These are phyloP conservation scores for Eucalyptus fibrosa DNA, from an alignment of 345 rosid species.

Conservation along the genomic window DNA sequence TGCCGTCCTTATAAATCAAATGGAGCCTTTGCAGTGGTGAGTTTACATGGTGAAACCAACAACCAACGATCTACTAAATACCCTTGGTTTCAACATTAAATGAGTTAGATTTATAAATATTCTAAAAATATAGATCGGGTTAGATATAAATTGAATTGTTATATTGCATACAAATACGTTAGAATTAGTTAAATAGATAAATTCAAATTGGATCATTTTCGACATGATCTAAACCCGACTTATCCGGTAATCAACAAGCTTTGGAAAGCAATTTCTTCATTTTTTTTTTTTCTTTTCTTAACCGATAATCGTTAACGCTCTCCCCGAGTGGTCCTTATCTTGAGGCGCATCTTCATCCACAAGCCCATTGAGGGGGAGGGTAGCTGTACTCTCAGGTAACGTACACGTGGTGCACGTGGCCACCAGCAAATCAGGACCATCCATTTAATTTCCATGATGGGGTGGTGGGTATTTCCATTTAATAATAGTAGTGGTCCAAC, in stretches of 20 bases:
- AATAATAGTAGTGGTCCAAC: slow-evolving; percentile 16
- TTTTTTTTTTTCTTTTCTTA: too few relatives aligned
- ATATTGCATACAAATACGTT: too few relatives aligned
- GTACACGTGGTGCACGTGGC: slow-evolving; percentile 5
- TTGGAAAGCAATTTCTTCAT: neutral
- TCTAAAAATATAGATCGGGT: rapidly evolving
- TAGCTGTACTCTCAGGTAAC: neutral
- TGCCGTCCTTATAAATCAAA: too few relatives aligned
- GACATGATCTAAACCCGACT: too few relatives aligned
- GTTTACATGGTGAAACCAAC: too few relatives aligned
- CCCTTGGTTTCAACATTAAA: too few relatives aligned
- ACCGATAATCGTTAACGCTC: neutral
- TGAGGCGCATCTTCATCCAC: slow-evolving; percentile 6
- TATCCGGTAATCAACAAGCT: neutral
- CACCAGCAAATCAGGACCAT: slow-evolving; percentile 8
- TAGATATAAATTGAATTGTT: too few relatives aligned
- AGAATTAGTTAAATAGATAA: too few relatives aligned
- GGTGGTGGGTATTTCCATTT: neutral
- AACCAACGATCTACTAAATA: too few relatives aligned
- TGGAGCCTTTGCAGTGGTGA: too few relatives aligned
- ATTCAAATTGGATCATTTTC: too few relatives aligned
- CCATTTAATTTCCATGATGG: neutral
- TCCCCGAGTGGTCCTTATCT: slow-evolving; percentile 2
- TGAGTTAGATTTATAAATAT: neutral
- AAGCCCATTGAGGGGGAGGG: neutral